Conservation (phyloP, 1,284 basidiomycete species). For the Ustilago shanxiensis region DNA sequence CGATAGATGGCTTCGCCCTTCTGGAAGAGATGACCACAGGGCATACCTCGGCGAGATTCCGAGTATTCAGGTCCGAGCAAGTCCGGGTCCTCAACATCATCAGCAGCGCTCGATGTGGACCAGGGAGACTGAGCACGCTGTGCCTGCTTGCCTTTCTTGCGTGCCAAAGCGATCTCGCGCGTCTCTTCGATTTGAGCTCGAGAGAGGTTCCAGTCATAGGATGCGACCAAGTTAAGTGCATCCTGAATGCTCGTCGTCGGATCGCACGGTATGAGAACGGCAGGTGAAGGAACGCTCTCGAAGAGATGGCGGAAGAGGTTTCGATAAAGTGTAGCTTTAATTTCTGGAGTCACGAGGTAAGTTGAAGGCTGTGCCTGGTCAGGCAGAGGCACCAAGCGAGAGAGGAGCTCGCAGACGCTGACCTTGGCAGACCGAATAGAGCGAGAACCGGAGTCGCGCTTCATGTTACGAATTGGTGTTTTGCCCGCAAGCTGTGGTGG, state of each 20-base stretch:
- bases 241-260: constrained; percentile 34
- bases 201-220: constrained; percentile 55
- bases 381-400: constrained; percentile 41
- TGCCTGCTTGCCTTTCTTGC: constrained; percentile 54
- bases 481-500: background rate
- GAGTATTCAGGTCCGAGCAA: constrained; percentile 63
- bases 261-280: constrained; percentile 50
- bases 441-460: constrained; percentile 20
- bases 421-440: constrained; percentile 27
- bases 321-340: constrained; percentile 23
- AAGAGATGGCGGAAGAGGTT: constrained; percentile 42
- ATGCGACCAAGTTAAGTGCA: constrained; percentile 45
- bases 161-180: constrained; percentile 41
- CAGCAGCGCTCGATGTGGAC: constrained; percentile 38
- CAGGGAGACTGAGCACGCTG: constrained; percentile 41
- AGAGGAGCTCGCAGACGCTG: constrained; percentile 40
- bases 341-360: constrained; percentile 35
- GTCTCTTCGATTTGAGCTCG: constrained; percentile 57
- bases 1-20: constrained; percentile 70
- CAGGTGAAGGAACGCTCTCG: constrained; percentile 38
- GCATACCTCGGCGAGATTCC: constrained; percentile 63
- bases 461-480: constrained; percentile 17
- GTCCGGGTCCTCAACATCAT: constrained; percentile 40
- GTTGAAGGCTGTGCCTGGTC: constrained; percentile 23
- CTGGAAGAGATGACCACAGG: constrained; percentile 69